Evolutionary conservation across 2,329 filamentous ascomycete species (phyloP).

Genomic region (Claviceps sp.): DNA sequence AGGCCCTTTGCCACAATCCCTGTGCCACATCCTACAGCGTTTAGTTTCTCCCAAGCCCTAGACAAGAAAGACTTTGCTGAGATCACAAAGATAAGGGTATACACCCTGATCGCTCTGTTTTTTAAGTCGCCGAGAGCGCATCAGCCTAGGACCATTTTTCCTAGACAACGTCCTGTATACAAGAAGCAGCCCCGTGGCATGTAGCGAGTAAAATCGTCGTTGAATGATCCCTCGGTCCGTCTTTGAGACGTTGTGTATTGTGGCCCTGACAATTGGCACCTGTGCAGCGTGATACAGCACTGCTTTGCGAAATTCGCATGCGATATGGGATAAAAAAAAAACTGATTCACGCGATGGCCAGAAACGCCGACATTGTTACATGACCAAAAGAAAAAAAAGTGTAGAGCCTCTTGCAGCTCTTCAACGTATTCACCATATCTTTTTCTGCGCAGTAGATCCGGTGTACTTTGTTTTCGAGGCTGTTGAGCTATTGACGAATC

Average conservation of each 20-base stretch:
- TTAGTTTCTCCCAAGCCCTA: no score
- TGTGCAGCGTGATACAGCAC: constrained; percentile 4
- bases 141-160: background rate
- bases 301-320: constrained; percentile 3
- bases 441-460: no score
- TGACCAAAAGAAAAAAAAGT: background rate
- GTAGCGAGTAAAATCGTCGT: background rate
- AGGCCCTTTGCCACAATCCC: background rate
- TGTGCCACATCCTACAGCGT: no score
- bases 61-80: background rate
- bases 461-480: background rate
- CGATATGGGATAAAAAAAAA: constrained; percentile 1
- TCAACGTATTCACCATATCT: background rate
- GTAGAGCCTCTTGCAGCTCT: background rate
- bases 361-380: background rate
- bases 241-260: background rate
- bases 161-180: background rate
- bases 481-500: constrained; percentile 41
- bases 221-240: background rate
- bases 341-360: background rate
- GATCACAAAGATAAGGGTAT: background rate
- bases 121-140: background rate
- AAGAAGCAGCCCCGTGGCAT: background rate
- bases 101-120: background rate
- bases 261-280: constrained; percentile 1